Evolutionary conservation across 768 basidiomycete genomes (phyloP), one percentile per base, ranked within the genome.

Genomic region (Suillus sp.): DNA sequence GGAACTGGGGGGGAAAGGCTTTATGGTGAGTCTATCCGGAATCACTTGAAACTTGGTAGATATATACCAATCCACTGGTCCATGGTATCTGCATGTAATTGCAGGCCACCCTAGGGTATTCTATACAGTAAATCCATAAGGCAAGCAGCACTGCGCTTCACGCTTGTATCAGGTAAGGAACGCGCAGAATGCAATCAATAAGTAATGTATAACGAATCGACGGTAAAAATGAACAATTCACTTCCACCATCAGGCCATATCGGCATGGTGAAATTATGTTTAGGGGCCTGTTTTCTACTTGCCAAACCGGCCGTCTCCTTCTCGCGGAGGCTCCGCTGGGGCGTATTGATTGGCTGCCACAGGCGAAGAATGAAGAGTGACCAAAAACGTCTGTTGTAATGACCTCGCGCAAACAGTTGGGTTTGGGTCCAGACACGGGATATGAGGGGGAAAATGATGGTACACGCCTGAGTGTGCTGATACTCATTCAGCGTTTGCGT

Each of bases 81-180:
- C 38, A 57, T 18, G 25, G 20, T n/a, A 53, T 32, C 20, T 53
- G 30, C 51, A 20, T 57, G 55, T 32, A 54, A 35, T 54, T 35
- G 53, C 34, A 35, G 53, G 10, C 50, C 20, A 53, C 32, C 11
- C 32, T 53, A 55, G 54, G 34, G 32, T n/a, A 55, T 35, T 40
- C 27, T 30, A 22, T 27, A 57, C 37, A 57, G 55, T 57, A 57
- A 40, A 57, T 57, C 37, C 56, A 57, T 57, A 57, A 57, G 56
- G 56, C 56, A 57, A 57, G 25, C 22, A 37, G n/a, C 56, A 57
- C 27, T 22, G n/a, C 32, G 34, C 54, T 25, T 48, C 32, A 20
- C 20, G 51, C 51, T 53, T 20, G 30, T 32, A 53, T 32, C 51
- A 53, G 51, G 32, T 25, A 57, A 42, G 38, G 40, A 57, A 56